phyloP scores from a whole-genome alignment of 2,329 filamentous ascomycete species.

The Fusarium subtropicale region DNA sequence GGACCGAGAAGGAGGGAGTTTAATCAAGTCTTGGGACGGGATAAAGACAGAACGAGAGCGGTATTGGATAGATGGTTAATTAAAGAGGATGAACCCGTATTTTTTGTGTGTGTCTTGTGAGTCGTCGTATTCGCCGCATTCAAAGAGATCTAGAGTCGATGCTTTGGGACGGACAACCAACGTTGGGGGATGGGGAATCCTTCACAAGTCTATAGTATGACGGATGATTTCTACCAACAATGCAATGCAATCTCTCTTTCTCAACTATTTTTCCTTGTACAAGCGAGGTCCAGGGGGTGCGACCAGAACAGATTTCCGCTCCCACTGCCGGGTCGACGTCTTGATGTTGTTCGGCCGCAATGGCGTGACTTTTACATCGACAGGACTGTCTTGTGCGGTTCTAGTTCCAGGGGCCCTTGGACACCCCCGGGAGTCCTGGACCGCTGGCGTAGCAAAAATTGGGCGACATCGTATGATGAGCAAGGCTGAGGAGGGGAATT shows the following conservation, averaged over 20 bases:
- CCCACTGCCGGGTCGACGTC: slow-evolving; percentile 43
- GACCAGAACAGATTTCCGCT: slow-evolving; percentile 32
- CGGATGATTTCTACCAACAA: slow-evolving; percentile 27
- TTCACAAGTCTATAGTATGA: slow-evolving; percentile 19
- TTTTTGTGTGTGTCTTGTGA: slow-evolving; percentile 25
- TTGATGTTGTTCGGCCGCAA: slow-evolving; percentile 47
- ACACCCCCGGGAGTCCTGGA: slow-evolving; percentile 38
- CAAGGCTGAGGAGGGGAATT: slow-evolving; percentile 54
- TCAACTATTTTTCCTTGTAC: slow-evolving; percentile 22
- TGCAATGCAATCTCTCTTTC: slow-evolving; percentile 12
- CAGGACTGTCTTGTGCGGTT: slow-evolving; percentile 42
- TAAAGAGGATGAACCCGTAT: slow-evolving; percentile 20
- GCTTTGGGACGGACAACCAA: slow-evolving; percentile 29
- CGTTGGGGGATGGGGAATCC: slow-evolving; percentile 29
- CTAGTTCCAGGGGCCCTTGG: slow-evolving; percentile 44
- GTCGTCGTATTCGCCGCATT: slow-evolving; percentile 40
- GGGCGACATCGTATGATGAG: slow-evolving; percentile 54
- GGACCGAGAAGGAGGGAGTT: slow-evolving; percentile 41
- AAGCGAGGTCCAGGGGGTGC: slow-evolving; percentile 27
- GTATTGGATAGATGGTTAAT: slow-evolving; percentile 11
- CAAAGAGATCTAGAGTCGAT: slow-evolving; percentile 24
- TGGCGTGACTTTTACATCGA: slow-evolving; percentile 49
- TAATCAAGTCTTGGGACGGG: slow-evolving; percentile 34
- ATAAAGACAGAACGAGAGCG: slow-evolving; percentile 9
- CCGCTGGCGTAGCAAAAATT: slow-evolving; percentile 48